phyloP scores from a whole-genome alignment of 768 basidiomycete genomes.

The Auricularia heimuer region DNA sequence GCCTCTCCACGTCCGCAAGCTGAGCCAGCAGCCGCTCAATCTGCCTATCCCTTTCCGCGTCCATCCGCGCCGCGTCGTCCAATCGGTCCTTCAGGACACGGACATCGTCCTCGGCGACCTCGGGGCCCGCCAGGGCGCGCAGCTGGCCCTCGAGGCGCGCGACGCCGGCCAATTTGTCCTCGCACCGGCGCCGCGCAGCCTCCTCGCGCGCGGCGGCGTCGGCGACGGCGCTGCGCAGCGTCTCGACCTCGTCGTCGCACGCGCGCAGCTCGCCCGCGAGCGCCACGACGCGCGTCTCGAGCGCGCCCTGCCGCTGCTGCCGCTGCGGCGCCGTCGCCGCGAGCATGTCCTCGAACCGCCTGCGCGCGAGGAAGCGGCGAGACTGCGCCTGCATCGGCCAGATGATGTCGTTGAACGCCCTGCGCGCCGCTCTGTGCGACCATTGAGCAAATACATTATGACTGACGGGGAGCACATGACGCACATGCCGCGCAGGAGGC shows the following conservation, averaged over 20 bases:
- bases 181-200: background rate
- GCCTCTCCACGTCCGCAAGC: background rate
- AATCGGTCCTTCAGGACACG: background rate
- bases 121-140: background rate
- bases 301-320: background rate
- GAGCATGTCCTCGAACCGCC: background rate
- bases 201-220: background rate
- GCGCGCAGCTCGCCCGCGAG: background rate
- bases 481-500: background rate
- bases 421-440: background rate
- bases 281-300: background rate
- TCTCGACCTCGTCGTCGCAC: background rate
- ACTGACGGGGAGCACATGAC: background rate
- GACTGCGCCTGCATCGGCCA: background rate
- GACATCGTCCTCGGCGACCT: background rate
- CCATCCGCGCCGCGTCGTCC: background rate
- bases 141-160: background rate
- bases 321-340: background rate
- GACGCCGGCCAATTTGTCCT: background rate
- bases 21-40: background rate
- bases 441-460: background rate
- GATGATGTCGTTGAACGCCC: conserved; percentile 1
- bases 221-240: background rate
- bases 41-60: background rate
- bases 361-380: background rate